phyloP scores from a whole-genome alignment of 768 basidiomycete species.

The Russula sp. region DNA sequence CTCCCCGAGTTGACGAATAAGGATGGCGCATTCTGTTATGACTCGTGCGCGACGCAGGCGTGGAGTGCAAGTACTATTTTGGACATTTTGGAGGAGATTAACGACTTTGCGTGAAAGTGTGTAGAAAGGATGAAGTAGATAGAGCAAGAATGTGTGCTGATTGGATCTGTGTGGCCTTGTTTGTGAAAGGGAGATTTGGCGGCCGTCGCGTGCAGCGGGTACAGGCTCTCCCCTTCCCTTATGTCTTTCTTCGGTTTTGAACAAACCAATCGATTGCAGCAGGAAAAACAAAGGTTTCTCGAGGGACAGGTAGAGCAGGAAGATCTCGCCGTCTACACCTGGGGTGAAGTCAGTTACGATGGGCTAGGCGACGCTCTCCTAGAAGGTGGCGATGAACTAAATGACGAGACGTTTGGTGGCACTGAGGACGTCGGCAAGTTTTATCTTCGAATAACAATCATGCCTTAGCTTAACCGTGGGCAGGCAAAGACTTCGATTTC shows the following conservation, averaged over 20 bases:
- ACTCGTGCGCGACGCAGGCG: slow-evolving; percentile 91
- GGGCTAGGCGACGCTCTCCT: slow-evolving; percentile 81
- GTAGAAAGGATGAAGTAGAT: background rate
- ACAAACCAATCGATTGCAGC: slow-evolving; percentile 46
- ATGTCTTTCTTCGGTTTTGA: slow-evolving; percentile 85
- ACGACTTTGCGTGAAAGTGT: slow-evolving; percentile 29
- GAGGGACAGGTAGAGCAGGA: slow-evolving; percentile 47
- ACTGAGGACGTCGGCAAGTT: slow-evolving; percentile 62
- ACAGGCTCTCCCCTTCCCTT: slow-evolving; percentile 7
- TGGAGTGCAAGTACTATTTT: slow-evolving; percentile 93
- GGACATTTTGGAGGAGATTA: slow-evolving; percentile 78
- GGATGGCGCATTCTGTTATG: slow-evolving; percentile 72
- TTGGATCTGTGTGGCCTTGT: slow-evolving; percentile 19
- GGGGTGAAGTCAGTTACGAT: slow-evolving; percentile 88
- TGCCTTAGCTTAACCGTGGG: background rate
- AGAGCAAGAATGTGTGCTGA: background rate
- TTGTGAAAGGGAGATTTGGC: slow-evolving; percentile 3
- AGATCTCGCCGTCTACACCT: slow-evolving; percentile 85
- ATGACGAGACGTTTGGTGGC: slow-evolving; percentile 94
- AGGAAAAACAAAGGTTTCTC: slow-evolving; percentile 51
- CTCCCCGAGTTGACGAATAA: slow-evolving; percentile 89
- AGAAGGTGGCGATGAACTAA: slow-evolving; percentile 88
- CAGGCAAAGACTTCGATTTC: slow-evolving; percentile 93
- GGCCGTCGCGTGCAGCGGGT: background rate
- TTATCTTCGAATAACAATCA: background rate